These are phyloP conservation scores for Collybiopsis confluens DNA, from an alignment of 768 basidiomycete species.

Conservation along the genomic window DNA sequence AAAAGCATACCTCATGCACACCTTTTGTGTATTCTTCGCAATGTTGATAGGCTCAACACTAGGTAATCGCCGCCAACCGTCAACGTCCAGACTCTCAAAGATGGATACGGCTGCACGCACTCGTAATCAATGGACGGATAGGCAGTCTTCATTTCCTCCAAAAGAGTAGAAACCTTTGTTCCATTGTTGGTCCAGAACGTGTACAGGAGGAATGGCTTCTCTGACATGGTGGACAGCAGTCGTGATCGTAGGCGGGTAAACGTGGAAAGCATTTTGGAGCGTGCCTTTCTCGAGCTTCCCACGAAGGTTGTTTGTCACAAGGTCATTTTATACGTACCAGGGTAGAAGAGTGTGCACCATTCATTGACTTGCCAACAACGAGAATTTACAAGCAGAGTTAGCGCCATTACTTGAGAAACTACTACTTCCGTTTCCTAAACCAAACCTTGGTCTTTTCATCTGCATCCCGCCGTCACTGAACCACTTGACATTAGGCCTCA, in stretches of 20 bases:
- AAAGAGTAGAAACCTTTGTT: conserved; percentile 41
- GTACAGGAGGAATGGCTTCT: conserved; percentile 50
- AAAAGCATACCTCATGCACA: conserved; percentile 10
- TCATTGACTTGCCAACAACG: too few relatives aligned
- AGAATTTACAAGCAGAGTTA: too few relatives aligned
- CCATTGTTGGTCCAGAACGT: conserved; percentile 61
- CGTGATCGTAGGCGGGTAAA: background rate
- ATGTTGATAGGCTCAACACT: conserved; percentile 56
- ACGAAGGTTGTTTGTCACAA: too few relatives aligned
- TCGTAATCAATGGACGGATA: conserved; percentile 50
- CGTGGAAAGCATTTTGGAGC: too few relatives aligned
- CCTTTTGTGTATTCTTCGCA: conserved; percentile 69
- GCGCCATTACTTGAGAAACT: too few relatives aligned
- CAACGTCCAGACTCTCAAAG: background rate
- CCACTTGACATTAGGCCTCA: conserved; percentile 30
- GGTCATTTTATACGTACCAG: too few relatives aligned
- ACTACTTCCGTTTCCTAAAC: too few relatives aligned
- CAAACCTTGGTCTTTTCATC: too few relatives aligned
- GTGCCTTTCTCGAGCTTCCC: too few relatives aligned
- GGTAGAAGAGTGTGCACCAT: too few relatives aligned
- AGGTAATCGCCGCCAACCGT: conserved; percentile 4
- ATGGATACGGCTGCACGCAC: conserved; percentile 21
- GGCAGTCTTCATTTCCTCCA: conserved; percentile 59
- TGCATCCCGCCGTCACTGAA: background rate
- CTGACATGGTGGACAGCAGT: conserved; percentile 8